Evolutionary conservation across 2,329 filamentous ascomycete genomes (phyloP).

Genomic region (Metarhizium brunneum): DNA sequence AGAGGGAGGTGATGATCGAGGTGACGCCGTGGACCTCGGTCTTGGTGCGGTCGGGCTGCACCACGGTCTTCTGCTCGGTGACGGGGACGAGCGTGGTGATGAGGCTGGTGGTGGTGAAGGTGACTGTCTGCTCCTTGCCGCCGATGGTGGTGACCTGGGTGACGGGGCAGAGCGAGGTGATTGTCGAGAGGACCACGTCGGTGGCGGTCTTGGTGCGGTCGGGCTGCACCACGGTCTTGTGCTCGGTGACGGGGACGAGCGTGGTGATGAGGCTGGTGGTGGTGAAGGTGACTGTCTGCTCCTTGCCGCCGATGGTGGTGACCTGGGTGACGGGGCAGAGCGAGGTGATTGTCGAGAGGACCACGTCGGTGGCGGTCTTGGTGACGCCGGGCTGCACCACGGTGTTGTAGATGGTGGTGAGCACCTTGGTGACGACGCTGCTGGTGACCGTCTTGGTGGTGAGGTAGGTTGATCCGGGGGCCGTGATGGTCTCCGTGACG

Average conservation of each 20-base stretch:
- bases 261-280: slow-evolving; percentile 16
- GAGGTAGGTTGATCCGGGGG: slow-evolving; percentile 20
- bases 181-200: slow-evolving; percentile 25
- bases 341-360: slow-evolving; percentile 31
- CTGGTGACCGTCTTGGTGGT: slow-evolving; percentile 16
- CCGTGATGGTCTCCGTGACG: slow-evolving; percentile 25
- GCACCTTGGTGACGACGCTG: slow-evolving; percentile 19
- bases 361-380: slow-evolving; percentile 23
- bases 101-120: slow-evolving; percentile 14
- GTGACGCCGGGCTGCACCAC: slow-evolving; percentile 16
- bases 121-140: slow-evolving; percentile 12
- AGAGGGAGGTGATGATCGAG: slow-evolving; percentile 32
- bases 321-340: slow-evolving; percentile 31
- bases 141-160: slow-evolving; percentile 23
- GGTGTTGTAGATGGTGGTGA: slow-evolving; percentile 20
- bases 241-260: slow-evolving; percentile 17
- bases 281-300: slow-evolving; percentile 14
- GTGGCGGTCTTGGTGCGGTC: slow-evolving; percentile 21
- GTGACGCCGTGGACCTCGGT: slow-evolving; percentile 26
- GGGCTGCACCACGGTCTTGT: slow-evolving; percentile 19
- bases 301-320: slow-evolving; percentile 18
- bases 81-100: slow-evolving; percentile 19
- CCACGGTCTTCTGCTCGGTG: slow-evolving; percentile 19
- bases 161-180: slow-evolving; percentile 34
- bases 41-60: slow-evolving; percentile 21